Evolutionary conservation across 1,284 basidiomycete species (phyloP).

Genomic region (Naganishia liquefaciens): DNA sequence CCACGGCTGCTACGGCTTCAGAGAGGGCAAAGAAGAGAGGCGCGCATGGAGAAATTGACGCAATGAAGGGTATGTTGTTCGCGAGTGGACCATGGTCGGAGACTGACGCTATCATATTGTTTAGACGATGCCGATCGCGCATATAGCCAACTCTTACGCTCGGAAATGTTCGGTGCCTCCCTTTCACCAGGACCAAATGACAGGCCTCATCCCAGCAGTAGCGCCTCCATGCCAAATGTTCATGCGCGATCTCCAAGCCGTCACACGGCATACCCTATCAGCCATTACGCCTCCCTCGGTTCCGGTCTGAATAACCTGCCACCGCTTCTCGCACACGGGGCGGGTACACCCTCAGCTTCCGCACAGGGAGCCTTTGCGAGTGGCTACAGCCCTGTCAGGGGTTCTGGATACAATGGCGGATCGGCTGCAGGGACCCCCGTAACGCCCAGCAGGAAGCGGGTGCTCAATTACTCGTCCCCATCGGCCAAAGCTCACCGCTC

Average conservation of each 20-base stretch:
- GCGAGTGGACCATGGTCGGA: background rate
- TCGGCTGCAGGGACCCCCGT: conserved; percentile 9
- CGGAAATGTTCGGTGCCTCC: conserved; percentile 19
- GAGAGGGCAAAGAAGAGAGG: conserved; percentile 47
- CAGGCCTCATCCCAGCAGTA: conserved; percentile 32
- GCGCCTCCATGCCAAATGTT: conserved; percentile 38
- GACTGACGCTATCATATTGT: background rate
- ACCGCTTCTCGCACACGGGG: conserved; percentile 15
- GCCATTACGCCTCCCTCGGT: conserved; percentile 5
- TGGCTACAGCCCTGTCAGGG: conserved; percentile 19
- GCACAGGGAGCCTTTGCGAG: conserved; percentile 28
- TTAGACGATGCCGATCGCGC: background rate
- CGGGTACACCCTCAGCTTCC: conserved; percentile 19
- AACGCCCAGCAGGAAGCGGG: conserved; percentile 32
- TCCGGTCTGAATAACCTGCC: conserved; percentile 1
- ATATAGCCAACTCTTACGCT: conserved; percentile 3
- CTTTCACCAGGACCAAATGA: conserved; percentile 33
- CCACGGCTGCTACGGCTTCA: conserved; percentile 39
- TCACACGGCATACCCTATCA: conserved; percentile 41
- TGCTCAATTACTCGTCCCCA: conserved; percentile 39
- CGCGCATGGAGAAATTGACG: conserved; percentile 51
- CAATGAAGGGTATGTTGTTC: conserved; percentile 49
- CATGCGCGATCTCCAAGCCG: conserved; percentile 42
- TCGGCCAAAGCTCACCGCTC: conserved; percentile 36
- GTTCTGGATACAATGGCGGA: conserved; percentile 3